phyloP scores from a whole-genome alignment of 768 basidiomycete species.

The Crepidotus variabilis region DNA sequence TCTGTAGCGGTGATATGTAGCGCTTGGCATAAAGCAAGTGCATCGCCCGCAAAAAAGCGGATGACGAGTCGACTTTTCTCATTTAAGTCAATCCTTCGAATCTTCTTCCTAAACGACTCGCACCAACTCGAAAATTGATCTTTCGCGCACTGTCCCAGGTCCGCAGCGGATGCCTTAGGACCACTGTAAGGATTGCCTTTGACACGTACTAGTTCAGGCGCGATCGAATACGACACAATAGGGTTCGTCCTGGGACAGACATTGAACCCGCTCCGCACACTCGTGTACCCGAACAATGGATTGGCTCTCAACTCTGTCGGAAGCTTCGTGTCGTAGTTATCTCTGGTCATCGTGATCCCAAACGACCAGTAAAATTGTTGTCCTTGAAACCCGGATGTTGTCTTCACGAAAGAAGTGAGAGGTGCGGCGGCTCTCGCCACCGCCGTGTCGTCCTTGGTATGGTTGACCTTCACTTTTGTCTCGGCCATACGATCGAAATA shows the following conservation, averaged over 20 bases:
- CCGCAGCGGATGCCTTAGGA: slow-evolving; percentile 7
- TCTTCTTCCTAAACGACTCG: slow-evolving; percentile 17
- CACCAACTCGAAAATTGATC: slow-evolving; percentile 34
- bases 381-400: background rate
- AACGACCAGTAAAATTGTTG: background rate
- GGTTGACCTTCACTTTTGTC: background rate
- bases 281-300: slow-evolving; percentile 42
- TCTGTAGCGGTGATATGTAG: slow-evolving; percentile 11
- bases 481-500: background rate
- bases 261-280: slow-evolving; percentile 30
- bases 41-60: slow-evolving; percentile 19
- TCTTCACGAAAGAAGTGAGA: background rate
- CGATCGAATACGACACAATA: slow-evolving; percentile 37
- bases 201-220: slow-evolving; percentile 20
- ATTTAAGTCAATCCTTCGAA: background rate
- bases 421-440: background rate
- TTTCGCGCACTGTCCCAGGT: slow-evolving; percentile 25
- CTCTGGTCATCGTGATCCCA: background rate
- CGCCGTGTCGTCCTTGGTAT: background rate
- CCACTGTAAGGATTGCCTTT: background rate
- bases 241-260: slow-evolving; percentile 45
- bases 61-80: slow-evolving; percentile 10
- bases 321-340: slow-evolving; percentile 8
- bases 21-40: slow-evolving; percentile 23
- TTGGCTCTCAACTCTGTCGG: slow-evolving; percentile 30